phyloP scores from a whole-genome alignment of 208 protist genomes.

The Entamoeba invadens region DNA sequence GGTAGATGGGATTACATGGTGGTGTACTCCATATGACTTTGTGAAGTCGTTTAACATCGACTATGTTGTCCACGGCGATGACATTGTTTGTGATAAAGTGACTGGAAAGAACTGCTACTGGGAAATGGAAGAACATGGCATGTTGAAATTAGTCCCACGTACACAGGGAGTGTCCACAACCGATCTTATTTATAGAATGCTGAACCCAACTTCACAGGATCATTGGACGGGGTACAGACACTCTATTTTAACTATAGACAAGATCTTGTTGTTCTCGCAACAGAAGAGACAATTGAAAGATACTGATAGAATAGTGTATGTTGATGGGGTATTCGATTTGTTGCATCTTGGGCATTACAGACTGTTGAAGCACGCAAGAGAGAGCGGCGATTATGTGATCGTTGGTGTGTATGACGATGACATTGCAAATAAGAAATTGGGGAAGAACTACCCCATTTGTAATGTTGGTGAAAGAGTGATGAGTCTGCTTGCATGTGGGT shows the following conservation, averaged over 20 bases:
- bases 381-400: conserved; percentile 73
- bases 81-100: conserved; percentile 65
- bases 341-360: conserved; percentile 66
- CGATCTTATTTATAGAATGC: conserved; percentile 82
- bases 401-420: conserved; percentile 78
- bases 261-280: conserved; percentile 53
- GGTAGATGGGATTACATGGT: conserved; percentile 73
- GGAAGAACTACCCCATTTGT: conserved; percentile 84
- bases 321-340: conserved; percentile 84
- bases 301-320: conserved; percentile 73
- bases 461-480: conserved; percentile 86
- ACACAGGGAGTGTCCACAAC: conserved; percentile 88
- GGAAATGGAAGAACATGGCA: conserved; percentile 33
- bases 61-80: conserved; percentile 86
- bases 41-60: conserved; percentile 74
- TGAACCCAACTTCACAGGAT: conserved; percentile 61
- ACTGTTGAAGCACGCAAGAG: conserved; percentile 68
- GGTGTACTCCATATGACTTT: conserved; percentile 32
- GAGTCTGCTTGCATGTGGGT: conserved; percentile 72
- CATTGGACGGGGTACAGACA: background rate
- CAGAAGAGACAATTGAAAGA: conserved; percentile 41
- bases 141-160: conserved; percentile 66
- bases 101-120: conserved; percentile 22
- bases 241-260: background rate
- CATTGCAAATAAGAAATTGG: conserved; percentile 62